Percentiles rank a stretch among this genome's conserved stretches.
Conservation (phyloP, 805 yeast genomes). For the Saccharomycopsis sp. region DNA sequence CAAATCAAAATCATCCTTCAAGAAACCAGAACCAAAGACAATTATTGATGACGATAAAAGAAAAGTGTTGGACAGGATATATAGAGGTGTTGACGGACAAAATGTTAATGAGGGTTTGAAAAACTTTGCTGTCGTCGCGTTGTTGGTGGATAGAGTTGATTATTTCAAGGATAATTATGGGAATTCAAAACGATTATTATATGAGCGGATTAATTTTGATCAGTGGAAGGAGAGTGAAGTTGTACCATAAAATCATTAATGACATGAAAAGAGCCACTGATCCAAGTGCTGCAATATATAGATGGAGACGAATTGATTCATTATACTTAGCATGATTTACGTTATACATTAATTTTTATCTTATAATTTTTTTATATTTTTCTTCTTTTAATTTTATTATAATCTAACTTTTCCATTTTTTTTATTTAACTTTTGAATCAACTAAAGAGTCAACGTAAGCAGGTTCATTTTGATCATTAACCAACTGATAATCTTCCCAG, state of each 20-base stretch:
- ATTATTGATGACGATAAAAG: slow-evolving; percentile 46
- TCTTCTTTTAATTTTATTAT: background rate
- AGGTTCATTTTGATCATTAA: background rate
- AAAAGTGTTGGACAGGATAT: slow-evolving; percentile 58
- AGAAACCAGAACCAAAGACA: slow-evolving; percentile 69
- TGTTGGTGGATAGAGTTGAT: slow-evolving; percentile 69
- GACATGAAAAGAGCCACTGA: background rate
- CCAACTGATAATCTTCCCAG: slow-evolving; percentile 23
- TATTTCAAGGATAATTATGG: slow-evolving; percentile 41
- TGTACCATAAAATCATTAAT: slow-evolving; percentile 49
- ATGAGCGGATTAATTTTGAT: slow-evolving; percentile 46
- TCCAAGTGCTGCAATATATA: background rate
- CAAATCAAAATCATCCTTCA: slow-evolving; percentile 54
- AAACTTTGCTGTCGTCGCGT: slow-evolving; percentile 60
- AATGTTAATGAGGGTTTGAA: slow-evolving; percentile 53
- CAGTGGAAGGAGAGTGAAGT: slow-evolving; percentile 75
- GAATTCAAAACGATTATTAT: slow-evolving; percentile 44
- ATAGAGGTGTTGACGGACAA: slow-evolving; percentile 78
- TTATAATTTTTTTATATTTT: too few species aligned
- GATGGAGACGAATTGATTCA: too few species aligned
- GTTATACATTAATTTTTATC: too few species aligned
- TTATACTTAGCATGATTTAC: too few species aligned
- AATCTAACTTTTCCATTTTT: too few species aligned
- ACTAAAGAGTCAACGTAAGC: background rate
- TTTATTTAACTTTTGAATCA: background rate